Evolutionary conservation across 345 rosid species (phyloP), one percentile per base, ranked within the genome.

Genomic region (Salix koriyanagi): DNA sequence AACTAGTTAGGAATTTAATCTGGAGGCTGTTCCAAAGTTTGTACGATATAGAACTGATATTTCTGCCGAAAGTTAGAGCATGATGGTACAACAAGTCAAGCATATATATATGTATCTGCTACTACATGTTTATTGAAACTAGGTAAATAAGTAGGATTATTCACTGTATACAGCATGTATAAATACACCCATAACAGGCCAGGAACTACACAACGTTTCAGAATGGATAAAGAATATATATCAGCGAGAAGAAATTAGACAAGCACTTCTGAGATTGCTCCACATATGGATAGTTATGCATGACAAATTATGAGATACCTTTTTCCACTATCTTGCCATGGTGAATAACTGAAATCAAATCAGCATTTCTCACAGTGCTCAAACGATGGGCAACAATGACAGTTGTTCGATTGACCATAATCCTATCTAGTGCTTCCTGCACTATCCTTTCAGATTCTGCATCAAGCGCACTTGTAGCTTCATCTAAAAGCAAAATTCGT

Each of bases 381-480:
- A 92, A 78, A 64, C 97, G 88, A 81, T 94, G 98, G 0, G 98
- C 98, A 28, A 92, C 96, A 19, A 94, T 82, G 44, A 91, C 88
- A 30, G 96, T 94, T 11, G 96, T 94, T 66, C 94, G 78, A 48
- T 86, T 87, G 37, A 88, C 88, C 97, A 92, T 92, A 12, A 92
- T 88, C 86, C 90, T 84, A 60, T 92, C 96, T 62, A 94, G 72
- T 64, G 98, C 94, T 79, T 92, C 96, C 81, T 92, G 94, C 39
- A 94, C 97, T n/a, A 85, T 76, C 79, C 90, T 91, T 77, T 92
- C 97, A 0, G 96, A 92, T 82, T 94, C 97, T 7, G 96, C 91
- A 73, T 94, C 97, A 2, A 94, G 91, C 1, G 98, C 97, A 71
- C 96, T 94, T 2, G 98, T 94, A 16, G 97, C 98, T 81, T 94